Evolutionary conservation across 768 basidiomycete genomes (phyloP).

Genomic region (Trametes sanguinea): DNA sequence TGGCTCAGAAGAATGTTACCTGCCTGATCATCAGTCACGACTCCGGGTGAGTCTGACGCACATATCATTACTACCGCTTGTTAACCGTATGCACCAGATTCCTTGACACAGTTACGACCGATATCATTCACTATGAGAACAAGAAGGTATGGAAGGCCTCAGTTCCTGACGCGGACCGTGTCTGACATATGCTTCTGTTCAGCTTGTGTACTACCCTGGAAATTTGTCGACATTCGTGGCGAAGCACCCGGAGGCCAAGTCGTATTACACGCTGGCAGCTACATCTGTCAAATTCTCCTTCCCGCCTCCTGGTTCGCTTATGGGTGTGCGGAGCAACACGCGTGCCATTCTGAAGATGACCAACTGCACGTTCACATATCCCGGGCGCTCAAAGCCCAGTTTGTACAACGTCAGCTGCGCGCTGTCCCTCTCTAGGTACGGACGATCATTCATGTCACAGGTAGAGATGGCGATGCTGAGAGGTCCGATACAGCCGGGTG

Average conservation of each 20-base stretch:
- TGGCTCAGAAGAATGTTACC: conserved; percentile 79
- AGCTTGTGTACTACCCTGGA: conserved; percentile 93
- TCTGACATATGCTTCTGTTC: neutral
- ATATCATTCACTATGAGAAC: conserved; percentile 95
- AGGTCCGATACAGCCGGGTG: conserved; percentile 63
- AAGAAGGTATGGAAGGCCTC: conserved; percentile 66
- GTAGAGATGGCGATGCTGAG: conserved; percentile 21
- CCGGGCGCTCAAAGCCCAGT: conserved; percentile 77
- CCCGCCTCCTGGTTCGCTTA: conserved; percentile 92
- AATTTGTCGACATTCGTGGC: conserved; percentile 90
- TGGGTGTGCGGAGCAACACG: conserved; percentile 96
- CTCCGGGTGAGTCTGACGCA: conserved; percentile 67
- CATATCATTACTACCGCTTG: neutral
- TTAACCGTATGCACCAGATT: conserved; percentile 52
- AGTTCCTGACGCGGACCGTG: conserved; percentile 16
- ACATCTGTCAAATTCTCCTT: conserved; percentile 94
- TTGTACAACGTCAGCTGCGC: conserved; percentile 89
- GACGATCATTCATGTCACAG: conserved; percentile 13
- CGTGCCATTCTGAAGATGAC: conserved; percentile 92
- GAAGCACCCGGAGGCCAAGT: conserved; percentile 89
- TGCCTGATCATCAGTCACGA: conserved; percentile 96
- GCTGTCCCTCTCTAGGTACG: conserved; percentile 85
- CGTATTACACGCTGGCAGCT: conserved; percentile 95
- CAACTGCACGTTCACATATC: conserved; percentile 93
- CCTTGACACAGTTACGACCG: conserved; percentile 92